Conservation (phyloP, 352 stramenopile species). For the Plasmopara halstedii region DNA sequence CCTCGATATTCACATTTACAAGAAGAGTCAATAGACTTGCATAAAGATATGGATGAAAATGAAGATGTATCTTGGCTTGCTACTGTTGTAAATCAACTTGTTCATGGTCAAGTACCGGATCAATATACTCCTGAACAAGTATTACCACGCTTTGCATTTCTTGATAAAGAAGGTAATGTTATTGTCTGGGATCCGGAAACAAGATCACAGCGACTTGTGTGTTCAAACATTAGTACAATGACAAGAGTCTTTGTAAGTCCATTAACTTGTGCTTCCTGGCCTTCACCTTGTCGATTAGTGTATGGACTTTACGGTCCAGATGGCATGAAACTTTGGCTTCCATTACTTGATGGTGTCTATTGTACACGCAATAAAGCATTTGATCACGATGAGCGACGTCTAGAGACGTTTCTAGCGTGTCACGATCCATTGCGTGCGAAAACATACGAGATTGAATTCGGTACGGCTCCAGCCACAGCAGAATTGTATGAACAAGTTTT, state of each 20-base stretch:
- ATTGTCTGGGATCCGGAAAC: conserved; percentile 77
- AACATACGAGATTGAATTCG: conserved; percentile 78
- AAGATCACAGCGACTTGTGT: conserved; percentile 54
- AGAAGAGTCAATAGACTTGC: conserved; percentile 18
- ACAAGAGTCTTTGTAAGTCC: conserved; percentile 37
- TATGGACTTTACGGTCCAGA: conserved; percentile 66
- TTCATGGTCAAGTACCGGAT: conserved; percentile 54
- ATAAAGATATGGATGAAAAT: neutral
- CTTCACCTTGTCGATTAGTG: conserved; percentile 52
- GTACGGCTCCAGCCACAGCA: conserved; percentile 43
- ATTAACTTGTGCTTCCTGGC: conserved; percentile 38
- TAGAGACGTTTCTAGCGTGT: conserved; percentile 67
- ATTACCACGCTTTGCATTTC: conserved; percentile 54
- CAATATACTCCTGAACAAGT: conserved; percentile 66
- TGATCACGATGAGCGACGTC: conserved; percentile 31
- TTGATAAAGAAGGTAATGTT: conserved; percentile 44
- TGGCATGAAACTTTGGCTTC: conserved; percentile 71
- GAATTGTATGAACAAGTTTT: conserved; percentile 71
- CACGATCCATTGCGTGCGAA: conserved; percentile 78
- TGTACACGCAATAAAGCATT: conserved; percentile 49
- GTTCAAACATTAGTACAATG: conserved; percentile 61
- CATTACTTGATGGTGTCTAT: conserved; percentile 72
- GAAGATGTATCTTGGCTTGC: conserved; percentile 56
- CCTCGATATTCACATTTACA: conserved; percentile 53
- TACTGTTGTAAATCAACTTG: conserved; percentile 49